Percentiles rank a stretch among this genome's conserved stretches.
phyloP scores from a whole-genome alignment of 208 protist species.

The Trypanosoma avium region DNA sequence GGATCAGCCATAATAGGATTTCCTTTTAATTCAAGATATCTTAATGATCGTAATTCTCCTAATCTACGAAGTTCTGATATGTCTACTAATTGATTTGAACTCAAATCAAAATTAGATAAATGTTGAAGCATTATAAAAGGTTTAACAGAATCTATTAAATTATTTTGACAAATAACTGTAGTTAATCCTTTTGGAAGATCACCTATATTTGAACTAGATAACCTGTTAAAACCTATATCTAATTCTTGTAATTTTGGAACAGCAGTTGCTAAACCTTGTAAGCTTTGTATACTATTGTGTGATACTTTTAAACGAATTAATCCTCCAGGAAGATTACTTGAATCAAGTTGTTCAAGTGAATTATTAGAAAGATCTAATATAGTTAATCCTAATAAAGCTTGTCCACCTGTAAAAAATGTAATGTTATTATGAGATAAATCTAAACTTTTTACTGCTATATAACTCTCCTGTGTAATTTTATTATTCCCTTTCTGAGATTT shows the following conservation, averaged over 20 bases:
- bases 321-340: slow-evolving; percentile 38
- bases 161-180: slow-evolving; percentile 40
- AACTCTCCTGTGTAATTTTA: slow-evolving; percentile 10
- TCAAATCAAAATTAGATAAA: slow-evolving; percentile 47
- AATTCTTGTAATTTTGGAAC: slow-evolving; percentile 53
- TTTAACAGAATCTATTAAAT: slow-evolving; percentile 47
- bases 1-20: slow-evolving; percentile 44
- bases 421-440: slow-evolving; percentile 76
- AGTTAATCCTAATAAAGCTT: slow-evolving; percentile 40
- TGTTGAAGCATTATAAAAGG: slow-evolving; percentile 36
- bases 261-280: slow-evolving; percentile 34
- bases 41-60: slow-evolving; percentile 38
- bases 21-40: slow-evolving; percentile 57
- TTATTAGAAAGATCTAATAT: slow-evolving; percentile 75
- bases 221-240: slow-evolving; percentile 59
- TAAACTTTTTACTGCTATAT: slow-evolving; percentile 37
- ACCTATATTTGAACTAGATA: slow-evolving; percentile 43
- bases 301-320: slow-evolving; percentile 49
- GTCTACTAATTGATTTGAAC: slow-evolving; percentile 42
- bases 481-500: slow-evolving; percentile 13
- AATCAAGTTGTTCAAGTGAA: slow-evolving; percentile 41
- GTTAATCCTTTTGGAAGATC: slow-evolving; percentile 40
- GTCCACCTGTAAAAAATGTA: slow-evolving; percentile 59
- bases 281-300: slow-evolving; percentile 53
- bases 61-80: slow-evolving; percentile 37